Conservation (phyloP, 1,284 basidiomycete genomes). For the Ceratobasidium sp. region DNA sequence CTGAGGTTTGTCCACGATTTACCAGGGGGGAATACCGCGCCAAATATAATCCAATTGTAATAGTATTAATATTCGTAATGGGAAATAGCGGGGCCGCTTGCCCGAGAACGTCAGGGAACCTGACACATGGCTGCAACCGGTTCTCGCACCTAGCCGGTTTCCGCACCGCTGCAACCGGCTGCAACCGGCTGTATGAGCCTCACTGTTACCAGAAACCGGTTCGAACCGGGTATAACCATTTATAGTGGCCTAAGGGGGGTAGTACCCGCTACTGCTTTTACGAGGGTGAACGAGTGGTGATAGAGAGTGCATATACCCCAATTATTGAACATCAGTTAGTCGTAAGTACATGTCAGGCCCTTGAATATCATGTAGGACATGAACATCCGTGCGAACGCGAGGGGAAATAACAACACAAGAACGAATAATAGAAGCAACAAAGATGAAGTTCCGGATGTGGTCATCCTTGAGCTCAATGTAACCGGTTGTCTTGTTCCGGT, state of each 20-base stretch:
- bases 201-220: neutral
- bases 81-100: too few relatives aligned
- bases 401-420: slow-evolving; percentile 9
- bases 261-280: neutral
- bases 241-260: neutral
- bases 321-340: neutral
- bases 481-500: neutral
- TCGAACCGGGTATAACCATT: neutral
- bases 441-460: neutral
- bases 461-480: neutral
- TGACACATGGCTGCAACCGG: neutral
- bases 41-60: too few relatives aligned
- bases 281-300: neutral
- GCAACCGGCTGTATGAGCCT: neutral
- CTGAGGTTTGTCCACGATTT: slow-evolving; percentile 53
- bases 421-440: neutral
- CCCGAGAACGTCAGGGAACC: neutral
- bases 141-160: too few relatives aligned
- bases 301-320: neutral
- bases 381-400: neutral
- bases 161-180: neutral
- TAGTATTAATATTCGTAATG: too few relatives aligned
- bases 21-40: slow-evolving; percentile 17
- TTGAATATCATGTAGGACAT: slow-evolving; percentile 5
- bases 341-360: slow-evolving; percentile 15